phyloP scores from a whole-genome alignment of 1,139 yeast genomes.

The Zygosaccharomyces pseudobailii region DNA sequence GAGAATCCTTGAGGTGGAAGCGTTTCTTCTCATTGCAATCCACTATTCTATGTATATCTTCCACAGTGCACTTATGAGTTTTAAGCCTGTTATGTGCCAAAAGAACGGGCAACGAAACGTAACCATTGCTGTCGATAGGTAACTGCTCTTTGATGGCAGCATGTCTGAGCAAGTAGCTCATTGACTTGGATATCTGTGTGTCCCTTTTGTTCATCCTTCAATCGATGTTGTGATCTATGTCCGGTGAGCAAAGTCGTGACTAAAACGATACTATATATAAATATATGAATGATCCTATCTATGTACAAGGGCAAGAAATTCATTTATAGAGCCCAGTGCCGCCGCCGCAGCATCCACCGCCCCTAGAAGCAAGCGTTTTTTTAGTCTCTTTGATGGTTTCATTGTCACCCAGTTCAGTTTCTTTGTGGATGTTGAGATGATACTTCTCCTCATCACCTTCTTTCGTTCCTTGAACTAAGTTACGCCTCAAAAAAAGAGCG shows the following conservation, averaged over 20 bases:
- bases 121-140: conserved; percentile 63
- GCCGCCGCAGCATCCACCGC: conserved; percentile 48
- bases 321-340: conserved; percentile 25
- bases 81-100: conserved; percentile 57
- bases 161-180: conserved; percentile 76
- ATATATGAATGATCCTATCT: not conserved
- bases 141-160: conserved; percentile 72
- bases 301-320: conserved; percentile 1
- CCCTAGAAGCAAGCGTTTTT: conserved; percentile 33
- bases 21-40: conserved; percentile 64
- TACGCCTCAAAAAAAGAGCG: conserved; percentile 58
- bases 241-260: not conserved
- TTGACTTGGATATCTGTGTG: conserved; percentile 59
- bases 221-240: not conserved
- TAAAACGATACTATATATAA: not conserved
- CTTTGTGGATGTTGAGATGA: conserved; percentile 63
- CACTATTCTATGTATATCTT: conserved; percentile 61
- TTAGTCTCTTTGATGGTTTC: conserved; percentile 47
- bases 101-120: conserved; percentile 48
- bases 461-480: conserved; percentile 79
- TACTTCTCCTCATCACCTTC: conserved; percentile 41
- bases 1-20: conserved; percentile 40
- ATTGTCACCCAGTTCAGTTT: conserved; percentile 89
- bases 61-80: conserved; percentile 47
- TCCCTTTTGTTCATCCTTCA: conserved; percentile 39